phyloP scores from a whole-genome alignment of 441 rosid genomes.

The Sinapis alba region DNA sequence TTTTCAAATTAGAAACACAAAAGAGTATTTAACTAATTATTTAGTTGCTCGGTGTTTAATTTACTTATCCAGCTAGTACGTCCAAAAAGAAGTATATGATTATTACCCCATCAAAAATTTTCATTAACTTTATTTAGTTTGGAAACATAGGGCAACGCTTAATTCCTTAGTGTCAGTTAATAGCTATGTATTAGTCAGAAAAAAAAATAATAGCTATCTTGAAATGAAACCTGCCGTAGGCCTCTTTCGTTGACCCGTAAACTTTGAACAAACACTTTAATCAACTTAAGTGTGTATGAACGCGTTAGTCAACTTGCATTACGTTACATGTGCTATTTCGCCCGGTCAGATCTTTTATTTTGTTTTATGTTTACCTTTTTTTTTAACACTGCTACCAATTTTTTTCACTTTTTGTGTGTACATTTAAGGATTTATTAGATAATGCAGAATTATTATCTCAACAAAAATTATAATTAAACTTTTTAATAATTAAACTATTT shows the following conservation, averaged over 20 bases:
- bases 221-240: not conserved
- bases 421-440: not conserved
- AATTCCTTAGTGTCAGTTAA: not conserved
- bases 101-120: not conserved
- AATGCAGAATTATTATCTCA: not conserved
- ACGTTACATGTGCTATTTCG: not conserved
- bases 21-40: not conserved
- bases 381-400: no score
- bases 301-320: constrained; percentile 27
- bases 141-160: not conserved
- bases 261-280: not conserved
- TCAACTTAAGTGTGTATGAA: constrained; percentile 21
- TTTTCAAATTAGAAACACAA: no score
- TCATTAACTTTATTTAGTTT: not conserved
- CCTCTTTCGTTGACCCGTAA: constrained; percentile 7
- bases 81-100: not conserved
- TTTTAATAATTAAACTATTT: not conserved
- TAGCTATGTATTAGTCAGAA: not conserved
- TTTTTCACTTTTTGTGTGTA: not conserved
- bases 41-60: not conserved
- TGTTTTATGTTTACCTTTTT: not conserved
- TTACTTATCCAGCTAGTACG: not conserved
- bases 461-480: not conserved
- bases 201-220: not conserved
- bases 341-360: not conserved